Evolutionary conservation across 2,329 filamentous ascomycete species (phyloP), one percentile per base, ranked within the genome.

Genomic region (Fusarium bactridioides): DNA sequence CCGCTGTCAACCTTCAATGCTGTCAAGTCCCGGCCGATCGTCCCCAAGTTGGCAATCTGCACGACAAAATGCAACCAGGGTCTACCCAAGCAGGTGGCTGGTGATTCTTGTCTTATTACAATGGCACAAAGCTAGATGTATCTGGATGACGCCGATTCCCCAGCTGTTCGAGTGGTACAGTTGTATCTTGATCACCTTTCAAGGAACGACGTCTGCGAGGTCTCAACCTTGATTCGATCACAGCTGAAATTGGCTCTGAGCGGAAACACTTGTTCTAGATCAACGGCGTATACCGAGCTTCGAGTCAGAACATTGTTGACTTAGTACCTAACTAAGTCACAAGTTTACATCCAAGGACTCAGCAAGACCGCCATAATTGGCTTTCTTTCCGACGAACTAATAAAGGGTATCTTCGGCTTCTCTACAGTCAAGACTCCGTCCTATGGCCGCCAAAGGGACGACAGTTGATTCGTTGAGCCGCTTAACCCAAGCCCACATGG

Each of bases 21-120:
- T 50, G 55, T 57, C 66, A 71, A 73, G 62, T 63, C 70, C 65
- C 55, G 37, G 67, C 54, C 55, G 62, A 73, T 68, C 59, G 53
- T 50, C 57, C 55, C 64, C 50, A 58, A 71, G 48, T 60, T 45
- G 41, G 70, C 33, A 61, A 58, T 18, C 35, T 63, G 33, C 33
- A 50, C 55, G 29, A 40, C 50, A 66, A 31, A 45, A 33, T 18
- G 27, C 48, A 51, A 33, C 61, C 48, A 63, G 70, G 61, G 64
- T 31, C 25, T 48, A 48, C 33, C 25, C 50, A 51, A 55, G 41
- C 51, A 31, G 27, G 38, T 47, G 64, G 48, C 54, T 61, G 23
- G 38, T 27, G 19, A 50, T 35, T 68, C 43, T 47, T 64, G 29
- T 31, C 55, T 23, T 37, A 44, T 29, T 41, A 41, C 41, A 59